These are phyloP conservation scores for Pluteus cervinus DNA, from an alignment of 768 basidiomycete genomes.

Conservation along the genomic window DNA sequence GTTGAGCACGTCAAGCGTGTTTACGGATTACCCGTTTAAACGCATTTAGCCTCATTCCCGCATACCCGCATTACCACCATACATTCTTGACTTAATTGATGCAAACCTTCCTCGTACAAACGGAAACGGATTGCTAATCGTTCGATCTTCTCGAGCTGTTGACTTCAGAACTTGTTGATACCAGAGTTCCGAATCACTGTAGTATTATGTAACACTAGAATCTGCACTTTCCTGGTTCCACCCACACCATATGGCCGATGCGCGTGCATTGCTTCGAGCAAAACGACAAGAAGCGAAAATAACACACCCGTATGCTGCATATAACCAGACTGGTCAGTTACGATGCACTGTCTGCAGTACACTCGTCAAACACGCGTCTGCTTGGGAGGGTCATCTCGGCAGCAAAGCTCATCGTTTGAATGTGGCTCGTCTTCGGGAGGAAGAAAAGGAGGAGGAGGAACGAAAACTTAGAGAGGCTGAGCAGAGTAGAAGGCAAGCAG, in stretches of 20 bases:
- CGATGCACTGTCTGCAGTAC: slow-evolving; percentile 62
- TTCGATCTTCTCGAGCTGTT: no score
- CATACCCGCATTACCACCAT: no score
- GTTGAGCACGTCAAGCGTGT: slow-evolving; percentile 55
- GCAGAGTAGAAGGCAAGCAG: slow-evolving; percentile 26
- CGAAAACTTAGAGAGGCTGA: neutral
- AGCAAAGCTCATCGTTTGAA: slow-evolving; percentile 74
- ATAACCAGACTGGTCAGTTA: slow-evolving; percentile 59
- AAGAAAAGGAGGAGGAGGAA: slow-evolving; percentile 37
- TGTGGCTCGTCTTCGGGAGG: slow-evolving; percentile 51
- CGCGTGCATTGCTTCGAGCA: slow-evolving; percentile 76
- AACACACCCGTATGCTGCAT: slow-evolving; percentile 67
- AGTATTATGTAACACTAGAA: slow-evolving; percentile 1
- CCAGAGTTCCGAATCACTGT: no score
- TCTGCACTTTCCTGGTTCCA: no score
- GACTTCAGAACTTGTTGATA: no score
- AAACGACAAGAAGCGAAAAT: slow-evolving; percentile 73
- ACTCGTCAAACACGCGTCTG: slow-evolving; percentile 66
- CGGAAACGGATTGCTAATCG: no score
- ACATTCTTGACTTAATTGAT: no score
- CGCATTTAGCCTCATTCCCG: no score
- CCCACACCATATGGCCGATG: slow-evolving; percentile 73
- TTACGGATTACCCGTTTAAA: slow-evolving; percentile 29
- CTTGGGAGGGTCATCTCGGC: slow-evolving; percentile 85
- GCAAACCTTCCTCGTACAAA: no score